These are phyloP conservation scores for Alloascoidea africana DNA, from an alignment of 805 yeast genomes.

Conservation along the genomic window DNA sequence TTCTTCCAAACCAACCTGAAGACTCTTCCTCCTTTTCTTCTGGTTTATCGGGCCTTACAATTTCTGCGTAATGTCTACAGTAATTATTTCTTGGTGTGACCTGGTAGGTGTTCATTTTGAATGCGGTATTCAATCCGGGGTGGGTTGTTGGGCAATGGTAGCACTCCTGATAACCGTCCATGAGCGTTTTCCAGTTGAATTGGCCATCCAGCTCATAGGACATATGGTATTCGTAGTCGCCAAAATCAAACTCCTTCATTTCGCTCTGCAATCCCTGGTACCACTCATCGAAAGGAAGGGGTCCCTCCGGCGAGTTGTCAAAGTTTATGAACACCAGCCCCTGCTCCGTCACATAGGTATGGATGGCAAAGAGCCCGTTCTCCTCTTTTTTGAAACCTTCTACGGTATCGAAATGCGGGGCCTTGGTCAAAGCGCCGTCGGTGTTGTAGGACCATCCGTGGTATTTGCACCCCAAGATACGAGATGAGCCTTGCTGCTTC, in stretches of 20 bases:
- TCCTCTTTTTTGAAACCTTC: constrained; percentile 41
- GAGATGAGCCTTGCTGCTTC: constrained; percentile 44
- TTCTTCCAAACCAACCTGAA: constrained; percentile 35
- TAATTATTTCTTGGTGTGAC: constrained; percentile 44
- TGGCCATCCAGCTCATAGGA: constrained; percentile 47
- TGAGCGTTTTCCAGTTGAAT: constrained; percentile 52
- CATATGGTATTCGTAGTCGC: constrained; percentile 50
- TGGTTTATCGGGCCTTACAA: constrained; percentile 21
- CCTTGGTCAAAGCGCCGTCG: constrained; percentile 43
- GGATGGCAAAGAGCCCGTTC: constrained; percentile 38
- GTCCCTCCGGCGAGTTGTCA: constrained; percentile 26
- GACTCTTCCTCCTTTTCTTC: constrained; percentile 21
- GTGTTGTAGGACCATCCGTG: constrained; percentile 55
- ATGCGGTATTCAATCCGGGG: constrained; percentile 41
- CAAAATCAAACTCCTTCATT: constrained; percentile 41
- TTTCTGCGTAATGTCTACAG: constrained; percentile 46
- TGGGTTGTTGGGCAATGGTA: constrained; percentile 59
- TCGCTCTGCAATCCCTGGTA: constrained; percentile 34
- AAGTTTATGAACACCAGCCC: constrained; percentile 45
- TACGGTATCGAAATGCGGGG: constrained; percentile 44
- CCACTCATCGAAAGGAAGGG: constrained; percentile 35
- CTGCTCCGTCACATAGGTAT: constrained; percentile 36
- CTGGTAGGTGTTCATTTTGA: constrained; percentile 48
- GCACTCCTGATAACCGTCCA: constrained; percentile 58
- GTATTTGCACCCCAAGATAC: constrained; percentile 41